Evolutionary conservation across 2,329 filamentous ascomycete genomes (phyloP).

Genomic region (Pleomassaria siparia): DNA sequence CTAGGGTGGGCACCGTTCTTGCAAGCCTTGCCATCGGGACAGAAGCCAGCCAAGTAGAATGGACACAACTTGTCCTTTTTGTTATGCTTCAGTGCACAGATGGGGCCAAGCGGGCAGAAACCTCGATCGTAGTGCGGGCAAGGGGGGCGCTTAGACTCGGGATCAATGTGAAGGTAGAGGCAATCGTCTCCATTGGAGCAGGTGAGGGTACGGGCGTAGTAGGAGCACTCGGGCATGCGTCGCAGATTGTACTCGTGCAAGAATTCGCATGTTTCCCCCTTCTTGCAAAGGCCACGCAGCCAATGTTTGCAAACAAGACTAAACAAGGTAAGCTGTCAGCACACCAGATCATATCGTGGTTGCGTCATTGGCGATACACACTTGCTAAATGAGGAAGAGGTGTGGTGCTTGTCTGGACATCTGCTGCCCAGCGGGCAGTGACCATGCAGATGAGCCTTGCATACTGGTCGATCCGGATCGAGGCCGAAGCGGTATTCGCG

Average conservation of each 20-base stretch:
- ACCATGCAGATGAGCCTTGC: conserved; percentile 81
- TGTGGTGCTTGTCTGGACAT: conserved; percentile 80
- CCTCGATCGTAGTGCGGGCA: conserved; percentile 88
- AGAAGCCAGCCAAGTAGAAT: conserved; percentile 92
- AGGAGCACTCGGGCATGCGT: conserved; percentile 98
- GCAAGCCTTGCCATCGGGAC: conserved; percentile 78
- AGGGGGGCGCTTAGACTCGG: conserved; percentile 64
- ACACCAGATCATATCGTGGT: conserved; percentile 37
- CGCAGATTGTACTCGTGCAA: conserved; percentile 97
- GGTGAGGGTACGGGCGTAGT: conserved; percentile 89
- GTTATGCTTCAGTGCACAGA: conserved; percentile 87
- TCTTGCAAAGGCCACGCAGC: conserved; percentile 95
- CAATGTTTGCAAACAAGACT: conserved; percentile 97
- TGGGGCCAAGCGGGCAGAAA: conserved; percentile 87
- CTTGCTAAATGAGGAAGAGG: conserved; percentile 66
- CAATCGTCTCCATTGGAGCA: conserved; percentile 98
- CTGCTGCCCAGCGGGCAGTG: conserved; percentile 82
- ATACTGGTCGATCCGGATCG: conserved; percentile 68
- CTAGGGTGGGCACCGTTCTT: conserved; percentile 79
- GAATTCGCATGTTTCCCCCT: conserved; percentile 95
- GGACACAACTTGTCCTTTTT: conserved; percentile 72
- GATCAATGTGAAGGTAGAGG: conserved; percentile 86
- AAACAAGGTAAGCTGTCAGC: conserved; percentile 27
- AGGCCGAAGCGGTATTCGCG: conserved; percentile 83
- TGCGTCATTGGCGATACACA: conserved; percentile 28